Conservation (phyloP, 345 rosid species). For the Hypericum androsaemum region DNA sequence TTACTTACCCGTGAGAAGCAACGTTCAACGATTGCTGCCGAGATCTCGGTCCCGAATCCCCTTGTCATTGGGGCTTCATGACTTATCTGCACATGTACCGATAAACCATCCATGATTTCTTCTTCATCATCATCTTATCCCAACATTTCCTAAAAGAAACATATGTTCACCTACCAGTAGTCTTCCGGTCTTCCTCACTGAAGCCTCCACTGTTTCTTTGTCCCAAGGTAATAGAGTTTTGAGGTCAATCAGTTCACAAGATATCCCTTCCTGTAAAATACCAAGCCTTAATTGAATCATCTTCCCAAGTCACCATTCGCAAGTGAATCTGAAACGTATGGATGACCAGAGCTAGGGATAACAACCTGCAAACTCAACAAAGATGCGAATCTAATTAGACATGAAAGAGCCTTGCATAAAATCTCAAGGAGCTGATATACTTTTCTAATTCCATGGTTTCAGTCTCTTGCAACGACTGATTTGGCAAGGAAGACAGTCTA, state of each 20-base stretch:
- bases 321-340: too few species aligned
- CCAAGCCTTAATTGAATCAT: background rate
- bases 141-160: background rate
- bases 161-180: constrained; percentile 46
- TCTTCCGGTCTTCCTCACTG: constrained; percentile 77
- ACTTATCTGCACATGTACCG: constrained; percentile 48
- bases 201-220: constrained; percentile 77
- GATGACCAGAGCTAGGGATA: constrained; percentile 28
- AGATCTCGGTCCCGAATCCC: constrained; percentile 88
- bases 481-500: too few species aligned
- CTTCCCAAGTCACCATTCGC: too few species aligned
- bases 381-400: too few species aligned
- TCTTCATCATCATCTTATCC: background rate
- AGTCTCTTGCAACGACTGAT: too few species aligned
- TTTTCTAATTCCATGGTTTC: too few species aligned
- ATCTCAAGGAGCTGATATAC: too few species aligned
- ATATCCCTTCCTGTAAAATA: constrained; percentile 65
- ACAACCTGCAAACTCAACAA: constrained; percentile 40
- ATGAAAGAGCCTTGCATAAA: too few species aligned
- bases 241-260: constrained; percentile 81
- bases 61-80: constrained; percentile 92
- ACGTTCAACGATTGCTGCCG: constrained; percentile 70
- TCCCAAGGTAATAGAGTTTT: constrained; percentile 88
- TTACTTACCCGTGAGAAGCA: constrained; percentile 61
- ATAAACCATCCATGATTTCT: background rate